phyloP scores from a whole-genome alignment of 208 protist genomes.

The Trypanosoma congolense region DNA sequence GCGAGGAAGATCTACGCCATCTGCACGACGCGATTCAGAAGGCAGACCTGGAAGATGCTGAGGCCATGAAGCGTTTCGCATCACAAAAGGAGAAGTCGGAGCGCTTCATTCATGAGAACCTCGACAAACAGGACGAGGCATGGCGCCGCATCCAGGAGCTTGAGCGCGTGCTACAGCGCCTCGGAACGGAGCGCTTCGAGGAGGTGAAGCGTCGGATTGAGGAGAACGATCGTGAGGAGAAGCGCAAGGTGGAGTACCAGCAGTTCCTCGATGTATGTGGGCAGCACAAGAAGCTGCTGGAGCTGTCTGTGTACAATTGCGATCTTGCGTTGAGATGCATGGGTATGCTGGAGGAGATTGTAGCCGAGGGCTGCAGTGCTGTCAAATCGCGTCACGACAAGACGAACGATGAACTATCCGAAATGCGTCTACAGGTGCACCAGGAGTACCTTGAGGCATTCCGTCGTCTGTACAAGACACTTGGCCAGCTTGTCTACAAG shows the following conservation, averaged over 20 bases:
- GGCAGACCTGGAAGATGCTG: slow-evolving; percentile 72
- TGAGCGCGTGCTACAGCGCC: slow-evolving; percentile 66
- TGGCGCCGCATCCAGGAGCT: slow-evolving; percentile 81
- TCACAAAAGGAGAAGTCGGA: slow-evolving; percentile 72
- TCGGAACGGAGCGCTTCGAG: slow-evolving; percentile 77
- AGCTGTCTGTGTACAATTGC: slow-evolving; percentile 81
- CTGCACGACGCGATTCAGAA: slow-evolving; percentile 78
- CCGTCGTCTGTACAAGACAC: slow-evolving; percentile 70
- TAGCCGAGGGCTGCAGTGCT: slow-evolving; percentile 60
- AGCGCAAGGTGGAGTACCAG: slow-evolving; percentile 79
- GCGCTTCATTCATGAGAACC: slow-evolving; percentile 59
- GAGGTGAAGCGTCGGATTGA: slow-evolving; percentile 84
- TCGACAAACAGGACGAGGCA: slow-evolving; percentile 67
- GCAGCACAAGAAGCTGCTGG: slow-evolving; percentile 74
- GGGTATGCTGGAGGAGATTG: slow-evolving; percentile 67
- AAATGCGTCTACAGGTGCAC: slow-evolving; percentile 57
- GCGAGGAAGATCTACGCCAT: slow-evolving; percentile 68
- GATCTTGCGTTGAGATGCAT: slow-evolving; percentile 60
- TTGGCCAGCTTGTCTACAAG: slow-evolving; percentile 74
- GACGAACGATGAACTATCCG: slow-evolving; percentile 55
- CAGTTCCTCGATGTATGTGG: slow-evolving; percentile 80
- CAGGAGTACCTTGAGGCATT: slow-evolving; percentile 70
- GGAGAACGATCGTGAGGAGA: slow-evolving; percentile 79
- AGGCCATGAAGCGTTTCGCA: slow-evolving; percentile 71
- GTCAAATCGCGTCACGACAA: slow-evolving; percentile 75